A percentile compares a stretch with the other conserved stretches of the same genome.
Conservation (phyloP, 306 rosid species). For the Prunus davidiana region DNA sequence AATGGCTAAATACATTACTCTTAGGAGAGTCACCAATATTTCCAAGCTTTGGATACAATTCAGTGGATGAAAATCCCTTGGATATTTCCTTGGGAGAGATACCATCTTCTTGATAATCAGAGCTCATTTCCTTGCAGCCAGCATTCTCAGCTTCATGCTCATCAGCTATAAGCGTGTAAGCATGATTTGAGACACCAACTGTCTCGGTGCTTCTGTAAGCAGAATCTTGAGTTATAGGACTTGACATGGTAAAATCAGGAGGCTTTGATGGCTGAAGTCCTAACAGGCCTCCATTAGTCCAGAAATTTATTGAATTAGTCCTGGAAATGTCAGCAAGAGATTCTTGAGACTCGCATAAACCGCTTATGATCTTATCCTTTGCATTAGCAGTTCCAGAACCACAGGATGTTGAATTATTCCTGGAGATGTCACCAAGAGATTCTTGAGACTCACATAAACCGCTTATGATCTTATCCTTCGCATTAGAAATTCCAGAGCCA, state of each 20-base stretch:
- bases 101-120: conserved; percentile 34
- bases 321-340: conserved; percentile 38
- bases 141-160: conserved; percentile 31
- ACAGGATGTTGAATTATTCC: conserved; percentile 31
- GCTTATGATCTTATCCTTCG: conserved; percentile 30
- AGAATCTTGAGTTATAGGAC: conserved; percentile 38
- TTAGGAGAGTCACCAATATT: conserved; percentile 20
- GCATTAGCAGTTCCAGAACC: conserved; percentile 30
- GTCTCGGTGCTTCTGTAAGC: conserved; percentile 29
- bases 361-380: conserved; percentile 33
- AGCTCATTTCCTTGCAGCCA: conserved; percentile 22
- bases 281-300: conserved; percentile 96
- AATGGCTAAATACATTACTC: conserved; percentile 31
- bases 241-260: conserved; percentile 60
- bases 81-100: conserved; percentile 23
- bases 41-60: conserved; percentile 17
- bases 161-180: conserved; percentile 33
- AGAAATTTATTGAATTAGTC: conserved; percentile 57
- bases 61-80: conserved; percentile 11
- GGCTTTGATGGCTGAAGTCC: conserved; percentile 99
- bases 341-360: conserved; percentile 41
- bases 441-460: conserved; percentile 41
- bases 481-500: conserved; percentile 10
- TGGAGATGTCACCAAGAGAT: conserved; percentile 34
- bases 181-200: conserved; percentile 26